Evolutionary conservation across 257 asterid genomes (phyloP).

Genomic region (Solanum verrucosum): DNA sequence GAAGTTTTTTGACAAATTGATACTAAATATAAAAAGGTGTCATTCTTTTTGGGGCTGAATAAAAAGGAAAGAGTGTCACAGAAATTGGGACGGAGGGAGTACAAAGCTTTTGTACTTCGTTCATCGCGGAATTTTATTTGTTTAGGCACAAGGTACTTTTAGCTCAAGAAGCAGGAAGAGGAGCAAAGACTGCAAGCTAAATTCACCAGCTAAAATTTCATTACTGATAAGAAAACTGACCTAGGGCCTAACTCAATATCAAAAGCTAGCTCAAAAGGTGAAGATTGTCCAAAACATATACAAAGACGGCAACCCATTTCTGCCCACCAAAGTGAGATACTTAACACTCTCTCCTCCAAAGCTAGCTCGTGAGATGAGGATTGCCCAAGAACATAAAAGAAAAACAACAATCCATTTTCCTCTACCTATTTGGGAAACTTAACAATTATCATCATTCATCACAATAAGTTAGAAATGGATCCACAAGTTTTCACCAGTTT

Average conservation of each 20-base stretch:
- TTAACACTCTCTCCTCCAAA: not conserved
- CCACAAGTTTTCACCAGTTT: not conserved
- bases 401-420: not conserved
- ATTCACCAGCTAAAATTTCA: not conserved
- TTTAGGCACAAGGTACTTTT: not conserved
- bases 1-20: not conserved
- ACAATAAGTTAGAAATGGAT: not conserved
- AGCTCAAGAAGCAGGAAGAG: not conserved
- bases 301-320: not conserved
- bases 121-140: not conserved
- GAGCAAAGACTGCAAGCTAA: not conserved
- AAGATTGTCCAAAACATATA: not conserved
- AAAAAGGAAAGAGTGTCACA: not conserved
- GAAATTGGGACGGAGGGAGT: not conserved
- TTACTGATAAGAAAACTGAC: not conserved
- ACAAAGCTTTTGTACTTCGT: not conserved
- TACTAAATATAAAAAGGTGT: not conserved
- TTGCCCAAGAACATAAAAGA: not conserved
- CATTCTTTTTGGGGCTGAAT: not conserved
- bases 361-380: not conserved
- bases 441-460: not conserved
- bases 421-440: not conserved
- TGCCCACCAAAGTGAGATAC: not conserved
- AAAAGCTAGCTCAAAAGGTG: not conserved
- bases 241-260: not conserved